These are phyloP conservation scores for Geranium rotundifolium DNA, from an alignment of 345 rosid genomes.

Conservation along the genomic window DNA sequence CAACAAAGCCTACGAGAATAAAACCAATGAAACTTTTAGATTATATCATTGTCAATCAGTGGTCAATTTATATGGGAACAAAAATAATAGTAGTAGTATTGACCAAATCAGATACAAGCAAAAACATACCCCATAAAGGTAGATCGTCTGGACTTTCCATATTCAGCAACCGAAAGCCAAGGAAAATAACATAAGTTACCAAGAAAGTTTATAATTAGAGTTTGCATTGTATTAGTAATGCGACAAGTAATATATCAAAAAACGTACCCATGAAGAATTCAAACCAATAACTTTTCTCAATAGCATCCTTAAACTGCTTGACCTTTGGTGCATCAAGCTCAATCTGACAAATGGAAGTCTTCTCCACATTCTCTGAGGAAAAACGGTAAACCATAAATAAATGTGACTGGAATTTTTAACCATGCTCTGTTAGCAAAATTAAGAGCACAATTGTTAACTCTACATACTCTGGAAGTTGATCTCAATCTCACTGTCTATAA, in stretches of 20 bases:
- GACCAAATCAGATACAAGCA: background rate
- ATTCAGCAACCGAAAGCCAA: background rate
- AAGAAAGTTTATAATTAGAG: background rate
- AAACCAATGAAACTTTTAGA: slow-evolving; percentile 1
- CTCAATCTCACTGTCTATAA: slow-evolving; percentile 80
- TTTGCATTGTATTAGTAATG: background rate
- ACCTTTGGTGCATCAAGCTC: slow-evolving; percentile 58
- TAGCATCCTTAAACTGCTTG: slow-evolving; percentile 75
- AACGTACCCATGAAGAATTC: slow-evolving; percentile 94
- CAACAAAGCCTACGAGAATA: slow-evolving; percentile 54
- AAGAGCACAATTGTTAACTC: background rate
- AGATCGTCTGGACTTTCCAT: slow-evolving; percentile 65
- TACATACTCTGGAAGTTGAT: slow-evolving; percentile 75
- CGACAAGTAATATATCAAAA: background rate
- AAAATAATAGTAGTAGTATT: no score
- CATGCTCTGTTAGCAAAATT: background rate
- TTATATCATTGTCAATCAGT: background rate
- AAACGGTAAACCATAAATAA: background rate
- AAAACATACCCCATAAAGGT: slow-evolving; percentile 78
- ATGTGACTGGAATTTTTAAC: background rate
- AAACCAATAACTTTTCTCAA: slow-evolving; percentile 84
- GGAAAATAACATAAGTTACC: background rate
- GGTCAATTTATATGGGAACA: background rate
- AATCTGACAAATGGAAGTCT: slow-evolving; percentile 43
- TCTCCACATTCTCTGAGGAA: slow-evolving; percentile 54